Conservation (phyloP, 176 grass and related monocot species). For the Pharus latifolius region DNA sequence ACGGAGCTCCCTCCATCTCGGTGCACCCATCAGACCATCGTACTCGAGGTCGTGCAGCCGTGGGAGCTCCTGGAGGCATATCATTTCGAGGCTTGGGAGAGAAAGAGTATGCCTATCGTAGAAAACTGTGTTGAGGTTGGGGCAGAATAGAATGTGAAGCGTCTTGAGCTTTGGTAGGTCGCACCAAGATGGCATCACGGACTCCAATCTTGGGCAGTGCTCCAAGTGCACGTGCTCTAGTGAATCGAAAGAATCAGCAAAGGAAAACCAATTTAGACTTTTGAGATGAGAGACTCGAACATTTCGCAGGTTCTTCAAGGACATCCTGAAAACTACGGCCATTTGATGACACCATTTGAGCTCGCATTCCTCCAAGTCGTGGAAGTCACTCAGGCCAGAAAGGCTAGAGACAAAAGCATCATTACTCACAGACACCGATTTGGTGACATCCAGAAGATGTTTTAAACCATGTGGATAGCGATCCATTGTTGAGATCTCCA, state of each 20-base stretch:
- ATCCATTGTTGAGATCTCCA: background rate
- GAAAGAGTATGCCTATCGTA: fast-evolving
- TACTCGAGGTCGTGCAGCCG: background rate
- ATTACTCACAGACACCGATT: background rate
- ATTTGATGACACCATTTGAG: background rate
- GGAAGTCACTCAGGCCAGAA: fast-evolving
- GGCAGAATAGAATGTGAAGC: slow-evolving; percentile 2
- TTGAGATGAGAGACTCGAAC: background rate
- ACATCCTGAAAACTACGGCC: fast-evolving
- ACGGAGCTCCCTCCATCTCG: background rate
- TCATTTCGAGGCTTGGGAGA: background rate
- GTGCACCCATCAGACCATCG: background rate
- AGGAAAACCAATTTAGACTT: background rate
- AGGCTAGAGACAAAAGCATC: fast-evolving
- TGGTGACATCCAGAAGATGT: fast-evolving
- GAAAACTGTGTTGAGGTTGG: slow-evolving; percentile 12
- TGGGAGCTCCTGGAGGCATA: slow-evolving; percentile 4
- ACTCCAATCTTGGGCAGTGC: slow-evolving; percentile 3
- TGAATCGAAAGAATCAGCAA: fast-evolving
- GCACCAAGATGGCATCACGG: fast-evolving
- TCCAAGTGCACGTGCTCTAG: background rate
- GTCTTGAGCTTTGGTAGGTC: background rate
- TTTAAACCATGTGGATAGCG: background rate
- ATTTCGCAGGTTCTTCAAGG: background rate
- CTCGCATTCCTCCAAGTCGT: background rate